These are phyloP conservation scores for Cryptococcus sp. DNA, from an alignment of 1,284 basidiomycete genomes.

Conservation along the genomic window DNA sequence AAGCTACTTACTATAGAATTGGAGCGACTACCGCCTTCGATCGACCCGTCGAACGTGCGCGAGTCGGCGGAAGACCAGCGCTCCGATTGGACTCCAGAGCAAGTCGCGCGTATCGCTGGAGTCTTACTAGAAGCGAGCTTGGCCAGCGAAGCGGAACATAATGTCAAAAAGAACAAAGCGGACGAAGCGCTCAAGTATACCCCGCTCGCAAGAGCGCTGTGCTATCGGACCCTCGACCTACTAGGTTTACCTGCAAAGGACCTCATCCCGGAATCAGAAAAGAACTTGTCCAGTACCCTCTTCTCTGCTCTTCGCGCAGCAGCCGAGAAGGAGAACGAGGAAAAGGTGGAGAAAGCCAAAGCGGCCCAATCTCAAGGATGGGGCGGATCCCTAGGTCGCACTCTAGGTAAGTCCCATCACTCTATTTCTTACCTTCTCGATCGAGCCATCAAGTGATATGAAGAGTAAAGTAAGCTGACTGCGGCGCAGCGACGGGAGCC, in stretches of 20 bases:
- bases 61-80: constrained; percentile 32
- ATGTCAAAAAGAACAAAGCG: constrained; percentile 23
- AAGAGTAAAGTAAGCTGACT: background rate
- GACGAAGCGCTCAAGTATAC: constrained; percentile 44
- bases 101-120: constrained; percentile 32
- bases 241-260: constrained; percentile 43
- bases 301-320: constrained; percentile 50
- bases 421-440: background rate
- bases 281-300: constrained; percentile 48
- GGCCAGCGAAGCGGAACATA: constrained; percentile 21
- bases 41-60: constrained; percentile 31
- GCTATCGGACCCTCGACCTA: constrained; percentile 43
- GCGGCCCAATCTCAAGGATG: constrained; percentile 54
- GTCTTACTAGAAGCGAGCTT: constrained; percentile 44
- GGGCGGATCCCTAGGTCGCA: constrained; percentile 55
- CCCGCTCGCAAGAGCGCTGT: constrained; percentile 48
- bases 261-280: constrained; percentile 50
- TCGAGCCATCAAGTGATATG: background rate
- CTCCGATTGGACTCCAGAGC: constrained; percentile 32
- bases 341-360: constrained; percentile 51
- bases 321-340: constrained; percentile 19
- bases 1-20: constrained; percentile 42
- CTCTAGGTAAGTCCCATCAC: constrained; percentile 36
- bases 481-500: constrained; percentile 53
- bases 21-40: constrained; percentile 34